phyloP scores from a whole-genome alignment of 768 basidiomycete genomes.

The Kwoniella mangroviensis region DNA sequence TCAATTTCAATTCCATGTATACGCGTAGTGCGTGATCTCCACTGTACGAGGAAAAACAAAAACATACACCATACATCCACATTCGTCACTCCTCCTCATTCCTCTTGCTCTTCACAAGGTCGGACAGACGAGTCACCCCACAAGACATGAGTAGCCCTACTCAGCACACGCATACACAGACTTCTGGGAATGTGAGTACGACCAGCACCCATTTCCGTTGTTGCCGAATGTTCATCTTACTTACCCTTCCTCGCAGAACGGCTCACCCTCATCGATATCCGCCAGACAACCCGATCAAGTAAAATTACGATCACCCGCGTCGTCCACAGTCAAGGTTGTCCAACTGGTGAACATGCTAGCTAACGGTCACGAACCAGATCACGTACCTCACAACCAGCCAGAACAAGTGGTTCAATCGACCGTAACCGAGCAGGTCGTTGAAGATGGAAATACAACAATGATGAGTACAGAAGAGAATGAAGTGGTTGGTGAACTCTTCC shows the following conservation, averaged over 20 bases:
- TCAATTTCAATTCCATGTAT: not conserved
- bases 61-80: no score
- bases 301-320: not conserved
- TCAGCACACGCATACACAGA: no score
- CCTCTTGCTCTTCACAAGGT: no score
- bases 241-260: not conserved
- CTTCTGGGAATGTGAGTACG: not conserved
- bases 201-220: not conserved
- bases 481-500: not conserved
- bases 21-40: not conserved
- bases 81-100: no score
- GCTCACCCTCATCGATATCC: not conserved
- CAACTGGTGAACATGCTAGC: conserved; percentile 9
- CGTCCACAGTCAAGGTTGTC: conserved; percentile 10
- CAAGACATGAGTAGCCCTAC: no score
- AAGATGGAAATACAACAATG: not conserved
- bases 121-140: no score
- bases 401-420: not conserved
- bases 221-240: no score
- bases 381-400: not conserved
- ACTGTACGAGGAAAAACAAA: no score
- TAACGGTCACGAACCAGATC: conserved; percentile 1
- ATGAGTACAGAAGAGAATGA: conserved; percentile 13
- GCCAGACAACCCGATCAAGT: not conserved
- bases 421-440: not conserved